Conservation (phyloP, 768 basidiomycete species). For the Tremella fuciformis region DNA sequence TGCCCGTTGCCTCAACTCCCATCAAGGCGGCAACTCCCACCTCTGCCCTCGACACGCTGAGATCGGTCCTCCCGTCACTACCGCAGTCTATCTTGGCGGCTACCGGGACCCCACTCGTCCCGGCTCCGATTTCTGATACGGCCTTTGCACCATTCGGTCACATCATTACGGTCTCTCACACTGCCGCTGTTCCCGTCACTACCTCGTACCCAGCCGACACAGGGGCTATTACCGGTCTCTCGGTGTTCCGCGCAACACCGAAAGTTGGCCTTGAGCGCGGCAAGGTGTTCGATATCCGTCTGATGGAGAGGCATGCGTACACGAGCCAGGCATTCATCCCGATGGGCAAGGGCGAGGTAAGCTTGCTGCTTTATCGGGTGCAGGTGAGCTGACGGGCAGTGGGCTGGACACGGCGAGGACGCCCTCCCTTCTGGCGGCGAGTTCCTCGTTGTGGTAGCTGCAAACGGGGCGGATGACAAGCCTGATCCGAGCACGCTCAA, state of each 20-base stretch:
- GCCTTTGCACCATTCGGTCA: conserved; percentile 83
- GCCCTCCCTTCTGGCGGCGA: conserved; percentile 53
- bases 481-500: conserved; percentile 73
- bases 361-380: conserved; percentile 7
- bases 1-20: neutral
- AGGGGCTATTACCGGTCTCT: conserved; percentile 66
- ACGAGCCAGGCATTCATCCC: conserved; percentile 94
- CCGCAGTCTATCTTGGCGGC: neutral
- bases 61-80: conserved; percentile 9
- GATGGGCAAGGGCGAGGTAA: conserved; percentile 63
- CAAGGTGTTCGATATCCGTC: conserved; percentile 61
- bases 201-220: conserved; percentile 61
- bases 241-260: conserved; percentile 77
- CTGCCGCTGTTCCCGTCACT: conserved; percentile 58
- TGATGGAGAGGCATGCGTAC: conserved; percentile 79
- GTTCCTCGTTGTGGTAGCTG: conserved; percentile 85
- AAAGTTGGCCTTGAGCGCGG: conserved; percentile 56
- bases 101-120: conserved; percentile 33
- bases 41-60: conserved; percentile 11
- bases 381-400: conserved; percentile 18
- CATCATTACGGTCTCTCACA: conserved; percentile 62
- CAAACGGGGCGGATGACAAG: conserved; percentile 69
- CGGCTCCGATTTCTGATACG: conserved; percentile 67
- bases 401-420: conserved; percentile 56
- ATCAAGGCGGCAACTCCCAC: conserved; percentile 2